Percentiles rank a stretch among this genome's conserved stretches.
These are phyloP conservation scores for Scytalidium sp. DNA, from an alignment of 2,329 filamentous ascomycete species.

Conservation along the genomic window DNA sequence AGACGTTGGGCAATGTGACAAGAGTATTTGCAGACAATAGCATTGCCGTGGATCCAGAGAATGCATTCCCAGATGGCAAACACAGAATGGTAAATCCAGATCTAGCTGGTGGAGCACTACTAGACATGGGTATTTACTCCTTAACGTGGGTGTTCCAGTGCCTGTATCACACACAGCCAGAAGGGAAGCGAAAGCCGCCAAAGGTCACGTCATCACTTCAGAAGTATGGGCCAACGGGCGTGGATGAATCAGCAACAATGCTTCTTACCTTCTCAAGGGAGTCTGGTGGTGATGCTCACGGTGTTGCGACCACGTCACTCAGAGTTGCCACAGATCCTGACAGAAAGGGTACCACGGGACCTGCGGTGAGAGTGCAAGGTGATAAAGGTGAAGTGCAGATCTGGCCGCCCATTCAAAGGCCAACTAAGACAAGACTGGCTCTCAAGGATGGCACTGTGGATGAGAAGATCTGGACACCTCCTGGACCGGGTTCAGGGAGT, in stretches of 20 bases:
- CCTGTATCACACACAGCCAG: constrained; percentile 49
- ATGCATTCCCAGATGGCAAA: constrained; percentile 9
- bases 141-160: constrained; percentile 67
- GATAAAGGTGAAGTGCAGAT: constrained; percentile 62
- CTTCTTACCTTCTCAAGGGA: constrained; percentile 54
- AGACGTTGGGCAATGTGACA: constrained; percentile 36
- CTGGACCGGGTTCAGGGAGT: constrained; percentile 21
- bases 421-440: constrained; percentile 44
- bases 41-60: constrained; percentile 33
- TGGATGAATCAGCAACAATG: constrained; percentile 58
- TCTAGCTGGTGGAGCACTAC: constrained; percentile 59
- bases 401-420: constrained; percentile 52
- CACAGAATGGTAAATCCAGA: constrained; percentile 65
- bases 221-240: constrained; percentile 49
- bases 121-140: constrained; percentile 65
- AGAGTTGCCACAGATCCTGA: constrained; percentile 29
- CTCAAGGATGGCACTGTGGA: constrained; percentile 20
- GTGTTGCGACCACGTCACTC: constrained; percentile 51
- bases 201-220: constrained; percentile 49
- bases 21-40: background rate
- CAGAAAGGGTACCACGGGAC: constrained; percentile 21
- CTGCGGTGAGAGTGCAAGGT: constrained; percentile 57
- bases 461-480: background rate
- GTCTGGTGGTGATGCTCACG: constrained; percentile 17
- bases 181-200: constrained; percentile 47